Conservation (phyloP, 2,329 filamentous ascomycete species). For the Herpotrichia juniperi region DNA sequence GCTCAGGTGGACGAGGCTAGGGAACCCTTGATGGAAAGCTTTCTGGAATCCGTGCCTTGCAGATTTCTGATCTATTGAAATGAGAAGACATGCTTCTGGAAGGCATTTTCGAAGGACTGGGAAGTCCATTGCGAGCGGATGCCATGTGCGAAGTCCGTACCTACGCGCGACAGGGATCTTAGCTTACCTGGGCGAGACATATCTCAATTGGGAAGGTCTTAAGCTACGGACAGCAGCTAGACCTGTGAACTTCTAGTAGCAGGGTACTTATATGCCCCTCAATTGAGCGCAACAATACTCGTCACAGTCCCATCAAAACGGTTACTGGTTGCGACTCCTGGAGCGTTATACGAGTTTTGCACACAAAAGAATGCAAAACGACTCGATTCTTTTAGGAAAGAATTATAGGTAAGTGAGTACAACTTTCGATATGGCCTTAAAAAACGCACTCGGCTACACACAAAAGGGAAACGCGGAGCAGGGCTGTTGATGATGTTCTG, state of each 20-base stretch:
- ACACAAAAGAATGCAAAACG: too few species aligned
- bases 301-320: background rate
- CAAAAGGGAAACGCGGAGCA: too few species aligned
- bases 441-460: too few species aligned
- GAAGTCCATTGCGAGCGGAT: background rate
- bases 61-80: background rate
- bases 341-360: background rate
- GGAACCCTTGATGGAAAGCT: background rate
- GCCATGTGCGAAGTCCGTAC: background rate
- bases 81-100: background rate
- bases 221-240: background rate
- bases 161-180: background rate
- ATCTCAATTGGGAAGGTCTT: background rate
- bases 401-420: too few species aligned
- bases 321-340: background rate
- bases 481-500: too few species aligned
- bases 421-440: too few species aligned
- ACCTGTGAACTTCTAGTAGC: background rate
- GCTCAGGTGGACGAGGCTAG: background rate
- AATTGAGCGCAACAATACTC: background rate
- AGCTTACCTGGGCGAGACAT: background rate
- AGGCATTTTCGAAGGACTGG: background rate
- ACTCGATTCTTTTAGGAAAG: too few species aligned
- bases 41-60: background rate
- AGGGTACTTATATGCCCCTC: background rate